These are phyloP conservation scores for Fusarium siculi DNA, from an alignment of 2,329 filamentous ascomycete genomes.

Conservation along the genomic window DNA sequence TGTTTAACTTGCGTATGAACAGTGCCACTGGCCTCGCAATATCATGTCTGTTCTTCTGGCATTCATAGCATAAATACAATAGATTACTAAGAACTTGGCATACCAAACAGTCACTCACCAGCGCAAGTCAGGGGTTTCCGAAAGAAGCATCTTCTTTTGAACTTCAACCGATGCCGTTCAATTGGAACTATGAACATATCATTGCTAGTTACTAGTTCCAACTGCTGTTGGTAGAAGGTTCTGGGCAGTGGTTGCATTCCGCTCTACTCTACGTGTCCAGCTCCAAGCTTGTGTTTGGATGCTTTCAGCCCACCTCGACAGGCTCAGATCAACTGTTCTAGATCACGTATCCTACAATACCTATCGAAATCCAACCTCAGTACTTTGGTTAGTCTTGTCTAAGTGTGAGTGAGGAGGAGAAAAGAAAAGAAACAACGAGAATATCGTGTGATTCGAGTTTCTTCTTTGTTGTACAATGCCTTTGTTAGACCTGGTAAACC, in stretches of 20 bases:
- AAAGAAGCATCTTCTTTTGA: neutral
- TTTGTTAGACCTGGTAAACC: too few relatives aligned
- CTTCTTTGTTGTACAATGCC: too few relatives aligned
- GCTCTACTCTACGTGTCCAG: neutral
- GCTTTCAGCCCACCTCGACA: neutral
- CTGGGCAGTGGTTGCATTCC: neutral
- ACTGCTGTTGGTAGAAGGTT: accelerated
- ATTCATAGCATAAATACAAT: neutral
- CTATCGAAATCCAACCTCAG: accelerated
- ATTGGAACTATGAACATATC: accelerated
- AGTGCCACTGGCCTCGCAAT: accelerated
- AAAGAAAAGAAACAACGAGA: too few relatives aligned
- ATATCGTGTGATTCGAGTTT: too few relatives aligned
- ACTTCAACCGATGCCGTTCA: accelerated
- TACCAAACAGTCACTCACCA: neutral
- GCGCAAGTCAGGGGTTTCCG: neutral
- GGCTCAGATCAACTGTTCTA: neutral
- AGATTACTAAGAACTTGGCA: neutral
- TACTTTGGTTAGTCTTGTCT: too few relatives aligned
- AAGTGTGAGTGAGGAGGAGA: too few relatives aligned
- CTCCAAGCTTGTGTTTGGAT: neutral
- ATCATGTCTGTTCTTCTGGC: accelerated
- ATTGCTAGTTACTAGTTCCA: accelerated
- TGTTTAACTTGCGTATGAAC: neutral
- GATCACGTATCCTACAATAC: accelerated